A percentile compares a stretch with the other conserved stretches of the same genome.
Evolutionary conservation across 1,139 yeast genomes (phyloP).

Genomic region (Zygosaccharomyces sapae): DNA sequence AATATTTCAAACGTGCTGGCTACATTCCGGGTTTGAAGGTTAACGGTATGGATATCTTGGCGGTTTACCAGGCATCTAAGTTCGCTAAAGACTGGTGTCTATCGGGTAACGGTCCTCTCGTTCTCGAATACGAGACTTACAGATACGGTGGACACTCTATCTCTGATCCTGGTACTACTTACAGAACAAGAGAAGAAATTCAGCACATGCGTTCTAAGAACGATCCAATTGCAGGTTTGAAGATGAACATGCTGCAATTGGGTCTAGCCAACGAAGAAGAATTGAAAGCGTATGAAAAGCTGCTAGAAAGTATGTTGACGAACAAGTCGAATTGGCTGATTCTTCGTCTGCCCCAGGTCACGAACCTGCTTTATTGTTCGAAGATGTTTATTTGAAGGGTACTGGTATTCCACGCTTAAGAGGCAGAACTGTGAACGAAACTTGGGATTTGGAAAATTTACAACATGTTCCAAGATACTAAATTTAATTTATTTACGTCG

Average conservation of each 20-base stretch:
- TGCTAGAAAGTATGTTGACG: conserved; percentile 91
- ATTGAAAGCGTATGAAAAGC: conserved; percentile 88
- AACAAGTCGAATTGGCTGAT: conserved; percentile 91
- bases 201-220: conserved; percentile 98
- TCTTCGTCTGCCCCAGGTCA: conserved; percentile 95
- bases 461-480: conserved; percentile 4
- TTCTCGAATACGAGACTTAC: conserved; percentile 94
- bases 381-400: conserved; percentile 95
- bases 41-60: conserved; percentile 97
- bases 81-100: conserved; percentile 96
- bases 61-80: conserved; percentile 92
- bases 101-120: conserved; percentile 92
- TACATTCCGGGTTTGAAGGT: conserved; percentile 97
- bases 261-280: conserved; percentile 90
- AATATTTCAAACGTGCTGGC: conserved; percentile 98
- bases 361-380: conserved; percentile 87
- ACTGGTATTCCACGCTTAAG: conserved; percentile 87
- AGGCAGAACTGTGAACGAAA: conserved; percentile 94
- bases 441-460: conserved; percentile 74
- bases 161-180: conserved; percentile 99
- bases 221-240: conserved; percentile 96
- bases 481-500: no score
- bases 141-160: conserved; percentile 99
- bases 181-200: conserved; percentile 99
- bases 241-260: conserved; percentile 76